Base-by-base conservation (phyloP, 345 rosid genomes). In the Litchi chinensis region DNA sequence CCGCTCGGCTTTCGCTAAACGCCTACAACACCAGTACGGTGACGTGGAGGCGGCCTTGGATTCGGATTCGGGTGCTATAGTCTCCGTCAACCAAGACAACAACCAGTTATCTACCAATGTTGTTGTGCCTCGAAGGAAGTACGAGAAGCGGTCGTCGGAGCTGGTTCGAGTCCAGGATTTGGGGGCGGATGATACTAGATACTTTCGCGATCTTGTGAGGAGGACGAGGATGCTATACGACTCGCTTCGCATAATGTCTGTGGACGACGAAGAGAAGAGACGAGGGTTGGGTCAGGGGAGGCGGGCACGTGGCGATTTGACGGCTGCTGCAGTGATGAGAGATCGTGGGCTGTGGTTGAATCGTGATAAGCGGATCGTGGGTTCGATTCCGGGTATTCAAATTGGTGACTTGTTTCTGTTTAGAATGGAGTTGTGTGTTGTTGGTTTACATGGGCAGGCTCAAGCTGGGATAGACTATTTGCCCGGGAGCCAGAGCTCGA, bases 381-480 rank as follows among this genome's bases (percentile, higher is more conserved):
- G 98, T 67, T 73, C 98, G 46, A 87, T 95, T 10, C 96, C 98
- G 2, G 98, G 98, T 2, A 84, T 95, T 16, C 79, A 84, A 68
- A 78, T 95, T 40, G 98, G 98, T 3, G 98, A 95, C 28, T 22
- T 93, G 7, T 95, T 93, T 91, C 85, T 92, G 59, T 93, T 90
- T 65, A 77, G 97, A 63, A 91, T 95, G 90, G 98, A 95, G 73
- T 62, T 95, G 50, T 89, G 93, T 32, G 92, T 92, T 62, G 81
- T 95, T n/a, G 98, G 98, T 7, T 77, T 93, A 3, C 98, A 95
- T 62, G 98, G 97, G 2, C 98, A 92, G 56, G 32, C 85, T 5
- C 98, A 95, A 76, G 97, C 98, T 0, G 99, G 99, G 52, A 95
- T 95, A 70, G 99, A 95, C 73, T 93, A 86, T 71, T 77, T 92